Evolutionary conservation across 495 filamentous ascomycete genomes (phyloP), one percentile per base, ranked within the genome.

Genomic region (Poronia punctata): DNA sequence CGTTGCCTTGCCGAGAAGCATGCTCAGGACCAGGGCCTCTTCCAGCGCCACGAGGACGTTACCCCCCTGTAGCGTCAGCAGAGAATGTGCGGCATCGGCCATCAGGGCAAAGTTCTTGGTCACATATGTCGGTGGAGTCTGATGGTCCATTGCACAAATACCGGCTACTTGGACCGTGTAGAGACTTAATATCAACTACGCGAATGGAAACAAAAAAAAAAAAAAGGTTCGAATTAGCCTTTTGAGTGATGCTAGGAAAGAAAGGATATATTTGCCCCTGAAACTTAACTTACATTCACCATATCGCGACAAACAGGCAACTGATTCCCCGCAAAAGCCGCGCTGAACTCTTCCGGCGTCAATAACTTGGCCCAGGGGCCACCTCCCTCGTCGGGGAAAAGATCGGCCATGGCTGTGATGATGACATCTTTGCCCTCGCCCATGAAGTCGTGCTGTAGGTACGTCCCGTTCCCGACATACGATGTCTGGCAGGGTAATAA

Each of bases 141-240:
- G 35, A 14, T 52, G 54, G 12, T 54, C 42, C 20, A 55, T 35
- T 15, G 48, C 42, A 21, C 48, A 50, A 17, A 55, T 45, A 0
- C 51, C 52, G 7, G 54, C 43, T 15, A 58, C 38, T 22, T 58
- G 54, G 16, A 58, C 54, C 11, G 54, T 58, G 27, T 58, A 58
- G 15, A 52, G 37, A 17, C 54, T 55, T 17, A 47, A 31, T 27
- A 58, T 50, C 3, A 58, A 45, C 54, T 55, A 22, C n/a, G n/a
- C n/a, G n/a, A n/a, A n/a, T n/a, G n/a, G n/a, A n/a, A n/a, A n/a
- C n/a, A n/a, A n/a, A n/a, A n/a, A n/a, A n/a, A n/a, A n/a, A n/a
- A n/a, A n/a, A n/a, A n/a, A n/a, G n/a, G n/a, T n/a, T n/a, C n/a
- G n/a, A n/a, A n/a, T n/a, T n/a, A n/a, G n/a, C n/a, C n/a, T n/a